Evolutionary conservation across 306 rosid species (phyloP), one percentile per base, ranked within the genome.

Genomic region (Quillaja saponaria): DNA sequence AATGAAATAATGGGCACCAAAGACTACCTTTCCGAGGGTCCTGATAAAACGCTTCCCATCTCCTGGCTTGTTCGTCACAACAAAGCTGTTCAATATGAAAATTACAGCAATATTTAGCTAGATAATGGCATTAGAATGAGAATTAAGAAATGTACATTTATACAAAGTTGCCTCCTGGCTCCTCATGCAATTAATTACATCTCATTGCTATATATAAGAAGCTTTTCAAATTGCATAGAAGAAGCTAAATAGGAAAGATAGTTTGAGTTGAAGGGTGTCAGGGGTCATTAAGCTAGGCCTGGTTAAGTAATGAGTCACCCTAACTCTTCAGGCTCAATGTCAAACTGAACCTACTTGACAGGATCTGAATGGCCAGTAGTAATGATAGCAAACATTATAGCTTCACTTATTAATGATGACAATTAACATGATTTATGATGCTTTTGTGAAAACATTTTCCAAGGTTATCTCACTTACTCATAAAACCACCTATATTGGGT

Each of bases 401-500:
- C 31, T 25, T 72, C 34, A 60, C 42, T 42, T 49, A 9, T 17
- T 35, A 45, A 50, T 14, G 46, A 40, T 12, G 45, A 21, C 21
- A 37, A 48, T 2, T 25, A 1, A 25, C 31, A 1, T 25, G 48
- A 57, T n/a, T 51, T 15, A 17, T 31, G 13, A 66, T 41, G 21
- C 37, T 46, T 61, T 55, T 4, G 42, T 52, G 20, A 56, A 66
- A 63, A 54, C 34, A 47, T 47, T 58, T 52, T 58, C 28, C 35
- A 39, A 58, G 53, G 31, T 25, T 25, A 66, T 33, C 42, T 35
- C 16, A 84, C 98, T 79, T 84, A 92, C 98, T 92, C 81, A 14
- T 92, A 92, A 61, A 92, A 78, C 95, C 96, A 92, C 45, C 87
- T 82, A 71, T 92, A 89, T 45, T 86, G 78, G 3, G 95, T 87